Evolutionary conservation across 768 basidiomycete species (phyloP).

Genomic region (Mycena vulgaris): DNA sequence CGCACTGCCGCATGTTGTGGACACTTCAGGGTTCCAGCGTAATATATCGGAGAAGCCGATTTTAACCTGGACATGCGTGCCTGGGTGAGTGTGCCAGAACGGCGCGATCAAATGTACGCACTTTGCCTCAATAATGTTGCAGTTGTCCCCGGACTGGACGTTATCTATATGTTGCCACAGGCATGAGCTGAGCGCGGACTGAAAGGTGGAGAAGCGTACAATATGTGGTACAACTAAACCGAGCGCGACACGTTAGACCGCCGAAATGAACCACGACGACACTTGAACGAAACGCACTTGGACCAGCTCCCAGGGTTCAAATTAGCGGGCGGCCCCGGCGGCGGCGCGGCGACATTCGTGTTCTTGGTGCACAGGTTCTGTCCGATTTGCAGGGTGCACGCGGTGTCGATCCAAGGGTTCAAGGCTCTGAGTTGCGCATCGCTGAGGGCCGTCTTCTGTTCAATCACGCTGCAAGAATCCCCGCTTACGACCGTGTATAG

Average conservation of each 20-base stretch:
- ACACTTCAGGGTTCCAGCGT: constrained; percentile 22
- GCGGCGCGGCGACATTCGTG: neutral
- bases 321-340: constrained; percentile 19
- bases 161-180: constrained; percentile 1
- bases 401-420: constrained; percentile 16
- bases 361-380: constrained; percentile 24
- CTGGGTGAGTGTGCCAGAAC: neutral
- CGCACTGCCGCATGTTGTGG: constrained; percentile 26
- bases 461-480: constrained; percentile 25
- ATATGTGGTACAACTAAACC: constrained; percentile 25
- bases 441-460: constrained; percentile 3
- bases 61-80: neutral
- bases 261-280: neutral
- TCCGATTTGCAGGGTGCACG: constrained; percentile 19
- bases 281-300: constrained; percentile 13
- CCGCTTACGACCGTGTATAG: constrained; percentile 18
- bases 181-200: too few relatives aligned
- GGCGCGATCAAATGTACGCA: neutral
- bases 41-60: constrained; percentile 26
- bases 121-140: constrained; percentile 25
- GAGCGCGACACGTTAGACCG: neutral
- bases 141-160: constrained; percentile 23
- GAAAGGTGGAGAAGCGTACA: neutral
- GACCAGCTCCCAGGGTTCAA: constrained; percentile 27
- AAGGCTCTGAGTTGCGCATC: neutral